These are phyloP conservation scores for Fusarium caatingaense DNA, from an alignment of 2,329 filamentous ascomycete genomes.

Conservation along the genomic window DNA sequence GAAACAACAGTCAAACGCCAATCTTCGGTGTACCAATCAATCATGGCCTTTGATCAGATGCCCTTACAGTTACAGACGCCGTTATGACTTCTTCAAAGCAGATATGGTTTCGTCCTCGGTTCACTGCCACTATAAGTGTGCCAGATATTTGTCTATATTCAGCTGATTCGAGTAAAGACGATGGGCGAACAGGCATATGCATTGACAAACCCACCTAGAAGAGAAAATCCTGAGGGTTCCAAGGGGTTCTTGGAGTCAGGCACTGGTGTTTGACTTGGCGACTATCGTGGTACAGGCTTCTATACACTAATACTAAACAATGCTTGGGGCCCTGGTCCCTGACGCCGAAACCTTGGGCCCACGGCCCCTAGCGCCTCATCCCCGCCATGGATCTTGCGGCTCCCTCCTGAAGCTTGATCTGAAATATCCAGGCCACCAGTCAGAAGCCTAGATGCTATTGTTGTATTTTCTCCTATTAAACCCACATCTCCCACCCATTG, in stretches of 20 bases:
- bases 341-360: constrained; percentile 35
- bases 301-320: constrained; percentile 39
- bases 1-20: constrained; percentile 37
- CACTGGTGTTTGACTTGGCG: constrained; percentile 45
- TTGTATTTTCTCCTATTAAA: constrained; percentile 46
- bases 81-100: constrained; percentile 30
- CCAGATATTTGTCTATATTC: constrained; percentile 18
- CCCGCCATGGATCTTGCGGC: constrained; percentile 48
- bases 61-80: constrained; percentile 23
- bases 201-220: constrained; percentile 18
- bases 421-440: constrained; percentile 38
- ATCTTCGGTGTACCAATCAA: constrained; percentile 31
- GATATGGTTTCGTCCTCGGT: constrained; percentile 31
- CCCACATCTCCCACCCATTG: constrained; percentile 35
- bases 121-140: constrained; percentile 22
- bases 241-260: constrained; percentile 33
- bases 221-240: constrained; percentile 17
- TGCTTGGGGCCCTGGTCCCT: constrained; percentile 33
- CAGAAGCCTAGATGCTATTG: constrained; percentile 37
- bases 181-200: constrained; percentile 14
- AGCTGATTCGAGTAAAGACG: constrained; percentile 21
- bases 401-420: constrained; percentile 43
- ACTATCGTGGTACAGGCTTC: constrained; percentile 35
- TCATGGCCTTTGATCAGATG: neutral
- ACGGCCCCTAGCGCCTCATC: constrained; percentile 41